Conservation (phyloP, 768 basidiomycete genomes). For the Pisolithus microcarpus region DNA sequence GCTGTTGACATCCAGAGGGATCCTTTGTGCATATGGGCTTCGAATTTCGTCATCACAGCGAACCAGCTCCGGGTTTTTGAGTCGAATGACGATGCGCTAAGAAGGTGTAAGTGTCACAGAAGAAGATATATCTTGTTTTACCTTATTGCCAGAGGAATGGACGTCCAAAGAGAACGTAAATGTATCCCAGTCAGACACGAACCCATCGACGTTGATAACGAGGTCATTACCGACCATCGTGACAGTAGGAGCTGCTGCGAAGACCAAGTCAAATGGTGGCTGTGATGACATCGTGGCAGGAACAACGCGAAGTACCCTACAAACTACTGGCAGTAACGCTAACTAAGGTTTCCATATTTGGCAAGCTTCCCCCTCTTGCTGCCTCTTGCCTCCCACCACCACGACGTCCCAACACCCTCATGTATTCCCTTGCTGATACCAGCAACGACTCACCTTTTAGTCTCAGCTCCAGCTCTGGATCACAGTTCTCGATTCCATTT, state of each 20-base stretch:
- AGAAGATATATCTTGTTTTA: neutral
- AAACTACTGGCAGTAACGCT: neutral
- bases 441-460: no score
- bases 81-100: neutral
- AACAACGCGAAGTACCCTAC: neutral
- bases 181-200: neutral
- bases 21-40: neutral
- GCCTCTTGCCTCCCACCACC: no score
- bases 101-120: neutral
- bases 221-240: neutral
- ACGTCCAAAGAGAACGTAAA: neutral
- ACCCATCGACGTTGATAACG: neutral
- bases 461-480: no score
- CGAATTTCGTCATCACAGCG: neutral
- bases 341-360: neutral
- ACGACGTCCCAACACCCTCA: no score
- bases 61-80: neutral
- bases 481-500: no score
- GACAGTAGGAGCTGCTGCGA: neutral
- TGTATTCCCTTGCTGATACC: no score
- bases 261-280: neutral
- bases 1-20: neutral
- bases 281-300: neutral
- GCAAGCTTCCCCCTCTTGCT: no score
- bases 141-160: neutral